Evolutionary conservation across 192 early-diverging fungal species (phyloP).

Genomic region (Phlyctochytrium planicorne): DNA sequence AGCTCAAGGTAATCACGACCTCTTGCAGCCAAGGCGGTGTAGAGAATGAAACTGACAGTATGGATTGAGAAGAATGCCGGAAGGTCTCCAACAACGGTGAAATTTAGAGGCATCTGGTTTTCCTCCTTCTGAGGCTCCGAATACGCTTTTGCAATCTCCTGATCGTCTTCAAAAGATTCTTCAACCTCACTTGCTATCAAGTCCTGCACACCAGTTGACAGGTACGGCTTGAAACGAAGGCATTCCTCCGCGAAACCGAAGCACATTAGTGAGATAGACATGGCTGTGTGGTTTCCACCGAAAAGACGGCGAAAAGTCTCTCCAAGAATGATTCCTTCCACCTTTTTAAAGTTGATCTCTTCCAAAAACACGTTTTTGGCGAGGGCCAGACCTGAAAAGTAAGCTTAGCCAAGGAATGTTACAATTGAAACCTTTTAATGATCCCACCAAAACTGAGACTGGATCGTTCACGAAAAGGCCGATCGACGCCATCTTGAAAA

Average conservation of each 20-base stretch:
- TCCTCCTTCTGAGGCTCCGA: not conserved
- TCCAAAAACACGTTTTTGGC: not conserved
- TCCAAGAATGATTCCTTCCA: not conserved
- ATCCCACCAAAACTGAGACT: too few species aligned
- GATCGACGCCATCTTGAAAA: too few species aligned
- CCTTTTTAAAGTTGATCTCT: not conserved
- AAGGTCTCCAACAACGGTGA: not conserved
- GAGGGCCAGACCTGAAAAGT: too few species aligned
- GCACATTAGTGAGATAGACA: not conserved
- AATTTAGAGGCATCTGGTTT: not conserved
- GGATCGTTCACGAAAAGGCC: too few species aligned
- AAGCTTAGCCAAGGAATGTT: too few species aligned
- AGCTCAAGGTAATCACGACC: not conserved
- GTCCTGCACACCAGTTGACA: too few species aligned
- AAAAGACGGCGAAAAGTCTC: not conserved
- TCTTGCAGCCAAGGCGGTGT: not conserved
- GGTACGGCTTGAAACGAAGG: not conserved
- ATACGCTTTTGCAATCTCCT: not conserved
- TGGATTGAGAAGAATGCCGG: not conserved
- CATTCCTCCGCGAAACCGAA: not conserved
- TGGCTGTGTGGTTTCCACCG: not conserved
- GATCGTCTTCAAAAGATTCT: not conserved
- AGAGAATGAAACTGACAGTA: not conserved
- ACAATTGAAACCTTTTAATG: too few species aligned
- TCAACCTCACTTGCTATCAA: too few species aligned